Evolutionary conservation across 345 rosid species (phyloP), one percentile per base, ranked within the genome.

Genomic region (Mangifera indica): DNA sequence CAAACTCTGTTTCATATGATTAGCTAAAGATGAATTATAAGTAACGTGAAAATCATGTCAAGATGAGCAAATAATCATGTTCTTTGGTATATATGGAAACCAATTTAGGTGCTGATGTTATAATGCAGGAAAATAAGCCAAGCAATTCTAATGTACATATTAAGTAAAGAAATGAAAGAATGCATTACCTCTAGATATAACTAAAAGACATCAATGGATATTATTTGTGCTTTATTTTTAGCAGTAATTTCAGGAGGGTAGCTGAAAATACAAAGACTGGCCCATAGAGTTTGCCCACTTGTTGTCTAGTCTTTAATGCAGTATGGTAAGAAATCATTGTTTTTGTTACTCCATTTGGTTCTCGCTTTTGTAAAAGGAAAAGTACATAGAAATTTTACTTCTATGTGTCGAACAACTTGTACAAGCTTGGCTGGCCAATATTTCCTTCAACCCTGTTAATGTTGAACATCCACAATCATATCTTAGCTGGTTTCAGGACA

Each of bases 401-500:
- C 58, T 75, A 20, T 56, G 3, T 73, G 75, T 48, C 68, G 76
- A 71, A 63, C 75, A 73, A 45, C 63, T 72, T 51, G 53, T 40
- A 63, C 48, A 32, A 69, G 51, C 5, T 76, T 71, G 45, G 59
- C 69, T 64, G 76, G 78, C 40, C 45, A 42, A 7, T 18, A 25
- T 57, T 21, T 29, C 18, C 17, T 44, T 24, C 69, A 64, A 11
- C 42, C 20, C 67, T 65, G 66, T 55, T 44, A 65, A 51, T 77
- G 71, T 67, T 78, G 70, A 80, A 74, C 24, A 63, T 44, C 74
- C 71, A 53, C 63, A 69, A 66, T 63, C 68, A 69, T 71, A 70
- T 71, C 72, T 71, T 49, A 65, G 46, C 25, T 62, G 57, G 56
- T 71, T 65, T 72, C 54, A 24, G 77, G 70, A n/a, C 32, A 60